Conservation (phyloP, 2,329 filamentous ascomycete genomes). For the Botrytis sinoallii region DNA sequence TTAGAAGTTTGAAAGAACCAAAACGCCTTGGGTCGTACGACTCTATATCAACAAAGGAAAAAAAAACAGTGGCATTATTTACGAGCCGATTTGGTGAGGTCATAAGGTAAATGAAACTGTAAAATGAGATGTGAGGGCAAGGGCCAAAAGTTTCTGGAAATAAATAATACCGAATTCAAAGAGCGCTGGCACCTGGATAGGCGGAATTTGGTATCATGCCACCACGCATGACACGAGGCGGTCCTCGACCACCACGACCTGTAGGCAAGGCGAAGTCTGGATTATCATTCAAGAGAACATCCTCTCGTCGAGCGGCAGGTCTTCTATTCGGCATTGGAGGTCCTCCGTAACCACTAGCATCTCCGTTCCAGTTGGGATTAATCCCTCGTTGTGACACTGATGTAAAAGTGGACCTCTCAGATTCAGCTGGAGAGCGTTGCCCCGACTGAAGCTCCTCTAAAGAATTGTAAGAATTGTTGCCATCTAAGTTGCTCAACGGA, state of each 20-base stretch:
- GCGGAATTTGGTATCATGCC: constrained; percentile 52
- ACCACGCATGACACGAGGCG: constrained; percentile 24
- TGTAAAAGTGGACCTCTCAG: constrained; percentile 82
- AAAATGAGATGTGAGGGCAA: constrained; percentile 22
- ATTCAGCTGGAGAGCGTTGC: constrained; percentile 69
- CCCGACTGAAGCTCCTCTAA: constrained; percentile 63
- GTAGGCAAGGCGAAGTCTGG: constrained; percentile 78
- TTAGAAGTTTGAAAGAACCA: constrained; percentile 4
- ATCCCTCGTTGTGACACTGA: constrained; percentile 84
- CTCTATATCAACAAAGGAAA: constrained; percentile 29
- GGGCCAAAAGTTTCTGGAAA: constrained; percentile 23
- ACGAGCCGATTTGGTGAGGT: constrained; percentile 21
- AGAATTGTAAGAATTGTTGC: constrained; percentile 50
- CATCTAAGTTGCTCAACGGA: constrained; percentile 29
- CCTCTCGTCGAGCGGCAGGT: constrained; percentile 52
- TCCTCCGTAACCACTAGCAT: constrained; percentile 32
- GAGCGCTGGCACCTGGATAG: constrained; percentile 43
- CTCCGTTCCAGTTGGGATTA: constrained; percentile 76
- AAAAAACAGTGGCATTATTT: constrained; percentile 28
- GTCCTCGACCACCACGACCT: constrained; percentile 29
- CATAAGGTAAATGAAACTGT: constrained; percentile 22
- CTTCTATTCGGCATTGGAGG: constrained; percentile 38
- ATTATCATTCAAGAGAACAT: constrained; percentile 73
- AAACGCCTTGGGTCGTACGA: constrained; percentile 19
- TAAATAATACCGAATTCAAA: constrained; percentile 23